phyloP scores from a whole-genome alignment of 1,284 basidiomycete genomes.

The Trametes polyzona region DNA sequence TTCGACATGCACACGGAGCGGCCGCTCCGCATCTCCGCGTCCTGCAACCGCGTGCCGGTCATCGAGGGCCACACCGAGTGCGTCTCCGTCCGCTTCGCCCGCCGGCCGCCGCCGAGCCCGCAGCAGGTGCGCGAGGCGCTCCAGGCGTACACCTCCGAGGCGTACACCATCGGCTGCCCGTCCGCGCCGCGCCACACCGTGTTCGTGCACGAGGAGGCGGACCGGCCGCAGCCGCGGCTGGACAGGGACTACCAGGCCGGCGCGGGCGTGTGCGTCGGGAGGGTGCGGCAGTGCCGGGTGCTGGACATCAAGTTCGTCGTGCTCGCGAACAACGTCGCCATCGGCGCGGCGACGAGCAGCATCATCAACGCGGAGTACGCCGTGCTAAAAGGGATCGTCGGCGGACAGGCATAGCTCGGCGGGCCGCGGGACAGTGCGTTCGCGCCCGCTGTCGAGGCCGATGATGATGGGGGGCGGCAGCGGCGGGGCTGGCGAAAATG shows the following conservation, averaged over 20 bases:
- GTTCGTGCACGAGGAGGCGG: constrained; percentile 89
- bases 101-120: constrained; percentile 81
- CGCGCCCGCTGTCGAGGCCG: not conserved
- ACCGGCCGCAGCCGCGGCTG: constrained; percentile 93
- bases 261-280: constrained; percentile 90
- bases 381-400: constrained; percentile 76
- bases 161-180: constrained; percentile 82
- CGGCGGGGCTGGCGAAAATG: constrained; percentile 4
- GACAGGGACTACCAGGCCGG: constrained; percentile 93
- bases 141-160: constrained; percentile 74
- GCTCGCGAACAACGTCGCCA: constrained; percentile 92
- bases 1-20: constrained; percentile 88
- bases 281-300: constrained; percentile 90
- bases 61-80: constrained; percentile 94
- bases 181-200: constrained; percentile 89
- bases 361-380: constrained; percentile 98
- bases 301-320: constrained; percentile 97
- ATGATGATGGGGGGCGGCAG: too few relatives aligned
- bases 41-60: constrained; percentile 57
- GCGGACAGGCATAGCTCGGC: constrained; percentile 32
- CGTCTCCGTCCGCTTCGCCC: constrained; percentile 86
- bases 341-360: constrained; percentile 96
- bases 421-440: not conserved
- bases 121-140: constrained; percentile 90
- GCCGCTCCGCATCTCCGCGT: constrained; percentile 87